A percentile compares a stretch with the other conserved stretches of the same genome.
Conservation (phyloP, 148 eudicot genomes). For the Polygonum maritimum region DNA sequence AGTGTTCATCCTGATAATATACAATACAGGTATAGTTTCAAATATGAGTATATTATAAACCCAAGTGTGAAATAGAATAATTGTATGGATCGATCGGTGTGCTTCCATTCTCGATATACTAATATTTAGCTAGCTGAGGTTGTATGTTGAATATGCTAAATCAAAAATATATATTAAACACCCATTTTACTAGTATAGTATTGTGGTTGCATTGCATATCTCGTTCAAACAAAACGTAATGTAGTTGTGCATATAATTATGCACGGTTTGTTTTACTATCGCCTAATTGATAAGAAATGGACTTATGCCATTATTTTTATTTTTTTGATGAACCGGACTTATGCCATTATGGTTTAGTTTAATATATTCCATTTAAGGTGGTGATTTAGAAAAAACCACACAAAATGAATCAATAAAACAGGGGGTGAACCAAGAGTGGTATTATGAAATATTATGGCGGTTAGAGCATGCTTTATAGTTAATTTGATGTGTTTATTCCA, state of each 20-base stretch:
- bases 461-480: neutral
- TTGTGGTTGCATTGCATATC: too few species aligned
- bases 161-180: too few species aligned
- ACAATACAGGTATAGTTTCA: too few species aligned
- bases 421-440: neutral
- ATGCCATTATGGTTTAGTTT: too few species aligned
- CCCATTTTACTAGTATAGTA: too few species aligned
- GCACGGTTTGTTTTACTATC: neutral
- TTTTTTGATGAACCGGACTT: too few species aligned
- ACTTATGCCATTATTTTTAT: too few species aligned
- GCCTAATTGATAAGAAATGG: too few species aligned
- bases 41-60: neutral
- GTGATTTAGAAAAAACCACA: too few species aligned
- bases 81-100: neutral
- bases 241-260: neutral
- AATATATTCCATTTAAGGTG: too few species aligned
- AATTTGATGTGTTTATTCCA: conserved; percentile 1
- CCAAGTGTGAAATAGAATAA: neutral
- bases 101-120: neutral
- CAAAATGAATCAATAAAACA: neutral
- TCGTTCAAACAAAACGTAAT: neutral
- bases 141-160: neutral
- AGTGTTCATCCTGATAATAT: neutral
- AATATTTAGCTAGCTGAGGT: neutral
- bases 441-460: neutral